Evolutionary conservation across 768 basidiomycete genomes (phyloP).

Genomic region (Amanita phalloides): DNA sequence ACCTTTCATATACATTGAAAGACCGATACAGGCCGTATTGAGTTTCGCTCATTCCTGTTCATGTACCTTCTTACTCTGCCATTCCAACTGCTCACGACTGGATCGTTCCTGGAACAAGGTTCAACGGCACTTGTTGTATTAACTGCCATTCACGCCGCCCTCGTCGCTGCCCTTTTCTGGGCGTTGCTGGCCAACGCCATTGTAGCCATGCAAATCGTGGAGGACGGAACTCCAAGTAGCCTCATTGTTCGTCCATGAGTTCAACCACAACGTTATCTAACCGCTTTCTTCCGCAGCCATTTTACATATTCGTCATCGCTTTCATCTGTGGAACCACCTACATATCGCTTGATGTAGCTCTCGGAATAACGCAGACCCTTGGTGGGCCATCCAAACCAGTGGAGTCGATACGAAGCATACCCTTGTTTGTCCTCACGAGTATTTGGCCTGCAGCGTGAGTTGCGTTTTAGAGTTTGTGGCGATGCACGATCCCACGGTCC

Average conservation of each 20-base stretch:
- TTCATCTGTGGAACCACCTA: conserved; percentile 65
- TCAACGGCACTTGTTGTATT: conserved; percentile 56
- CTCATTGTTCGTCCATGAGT: conserved; percentile 38
- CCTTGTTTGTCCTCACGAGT: conserved; percentile 60
- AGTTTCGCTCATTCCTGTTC: conserved; percentile 55
- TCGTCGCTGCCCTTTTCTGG: conserved; percentile 76
- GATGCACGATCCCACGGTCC: neutral
- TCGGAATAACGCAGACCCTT: conserved; percentile 47
- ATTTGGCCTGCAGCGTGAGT: conserved; percentile 74
- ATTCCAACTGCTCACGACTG: conserved; percentile 75
- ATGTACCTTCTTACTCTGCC: conserved; percentile 65
- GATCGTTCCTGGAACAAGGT: conserved; percentile 72
- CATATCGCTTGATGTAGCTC: conserved; percentile 66
- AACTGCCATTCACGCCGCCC: conserved; percentile 69
- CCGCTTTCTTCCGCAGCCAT: conserved; percentile 37
- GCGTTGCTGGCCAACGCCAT: conserved; percentile 63
- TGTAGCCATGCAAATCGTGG: conserved; percentile 83
- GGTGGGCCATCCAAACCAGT: conserved; percentile 42
- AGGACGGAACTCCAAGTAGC: conserved; percentile 75
- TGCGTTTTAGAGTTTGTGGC: neutral
- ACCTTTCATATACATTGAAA: neutral
- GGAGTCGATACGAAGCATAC: conserved; percentile 40
- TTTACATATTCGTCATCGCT: conserved; percentile 39
- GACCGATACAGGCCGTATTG: conserved; percentile 41
- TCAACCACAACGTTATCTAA: neutral